These are phyloP conservation scores for Alternaria ethzedia DNA, from an alignment of 2,329 filamentous ascomycete species.

Conservation along the genomic window DNA sequence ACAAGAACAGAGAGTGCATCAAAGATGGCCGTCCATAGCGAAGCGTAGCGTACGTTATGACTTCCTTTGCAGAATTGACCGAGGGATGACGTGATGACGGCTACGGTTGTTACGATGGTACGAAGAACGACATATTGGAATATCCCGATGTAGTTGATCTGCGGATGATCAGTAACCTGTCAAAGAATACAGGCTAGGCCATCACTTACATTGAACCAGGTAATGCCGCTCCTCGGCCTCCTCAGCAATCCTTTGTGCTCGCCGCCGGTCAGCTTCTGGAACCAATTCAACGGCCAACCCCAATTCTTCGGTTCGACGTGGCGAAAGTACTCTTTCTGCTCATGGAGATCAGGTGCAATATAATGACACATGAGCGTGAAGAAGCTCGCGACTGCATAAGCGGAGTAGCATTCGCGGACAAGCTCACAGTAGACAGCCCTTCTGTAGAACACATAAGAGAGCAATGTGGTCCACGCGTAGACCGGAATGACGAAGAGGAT, in stretches of 20 bases:
- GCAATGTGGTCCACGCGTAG: constrained; percentile 75
- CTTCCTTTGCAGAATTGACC: constrained; percentile 79
- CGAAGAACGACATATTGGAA: constrained; percentile 88
- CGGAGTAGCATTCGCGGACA: constrained; percentile 84
- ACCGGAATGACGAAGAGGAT: constrained; percentile 89
- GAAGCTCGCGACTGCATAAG: constrained; percentile 86
- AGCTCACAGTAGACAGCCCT: constrained; percentile 83
- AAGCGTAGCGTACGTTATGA: constrained; percentile 77
- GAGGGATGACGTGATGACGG: constrained; percentile 73
- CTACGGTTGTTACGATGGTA: constrained; percentile 78
- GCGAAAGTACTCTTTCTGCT: constrained; percentile 83
- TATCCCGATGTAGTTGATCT: constrained; percentile 78
- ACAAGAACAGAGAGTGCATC: constrained; percentile 76
- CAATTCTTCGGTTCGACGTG: constrained; percentile 71
- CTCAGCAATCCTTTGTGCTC: constrained; percentile 70
- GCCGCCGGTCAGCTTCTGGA: constrained; percentile 73
- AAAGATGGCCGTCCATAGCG: constrained; percentile 80
- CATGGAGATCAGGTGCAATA: constrained; percentile 75
- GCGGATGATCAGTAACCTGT: constrained; percentile 23
- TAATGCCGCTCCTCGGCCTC: constrained; percentile 79
- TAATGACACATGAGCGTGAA: constrained; percentile 84
- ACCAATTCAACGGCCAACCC: constrained; percentile 75
- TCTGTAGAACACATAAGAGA: constrained; percentile 76
- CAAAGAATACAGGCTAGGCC: neutral
- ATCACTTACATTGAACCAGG: constrained; percentile 77